phyloP scores from a whole-genome alignment of 1,139 yeast species.

The Yamadazyma pseudoaaseri region DNA sequence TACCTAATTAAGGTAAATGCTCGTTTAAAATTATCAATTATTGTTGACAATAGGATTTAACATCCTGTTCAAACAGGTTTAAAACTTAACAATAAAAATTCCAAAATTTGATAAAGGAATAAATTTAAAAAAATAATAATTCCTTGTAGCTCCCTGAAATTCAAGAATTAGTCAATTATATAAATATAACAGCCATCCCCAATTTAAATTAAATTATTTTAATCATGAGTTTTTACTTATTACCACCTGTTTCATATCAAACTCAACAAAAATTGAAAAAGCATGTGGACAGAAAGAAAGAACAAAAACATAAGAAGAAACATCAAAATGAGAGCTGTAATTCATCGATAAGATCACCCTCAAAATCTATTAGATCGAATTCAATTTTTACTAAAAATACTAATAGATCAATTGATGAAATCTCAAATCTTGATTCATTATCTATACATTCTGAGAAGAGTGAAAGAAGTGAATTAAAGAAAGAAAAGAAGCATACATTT shows the following conservation, averaged over 20 bases:
- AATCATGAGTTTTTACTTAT: constrained; percentile 31
- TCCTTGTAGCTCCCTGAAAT: background rate
- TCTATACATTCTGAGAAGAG: constrained; percentile 11
- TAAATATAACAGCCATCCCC: background rate
- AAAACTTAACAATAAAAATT: background rate
- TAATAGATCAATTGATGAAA: constrained; percentile 13
- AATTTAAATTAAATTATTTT: constrained; percentile 12
- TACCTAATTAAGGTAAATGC: background rate
- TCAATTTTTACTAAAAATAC: constrained; percentile 5
- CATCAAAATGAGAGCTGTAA: constrained; percentile 4
- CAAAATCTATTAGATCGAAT: constrained; percentile 7
- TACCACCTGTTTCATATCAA: constrained; percentile 32
- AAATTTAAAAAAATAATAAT: no score
- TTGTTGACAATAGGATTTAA: background rate
- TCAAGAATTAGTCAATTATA: no score
- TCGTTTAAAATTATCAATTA: background rate
- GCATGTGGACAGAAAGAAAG: constrained; percentile 16
- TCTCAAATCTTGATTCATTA: constrained; percentile 14
- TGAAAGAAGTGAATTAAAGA: constrained; percentile 1
- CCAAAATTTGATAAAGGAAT: background rate
- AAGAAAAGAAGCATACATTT: constrained; percentile 7
- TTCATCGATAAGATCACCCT: constrained; percentile 5
- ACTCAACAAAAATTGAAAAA: constrained; percentile 30
- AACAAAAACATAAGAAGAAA: constrained; percentile 1
- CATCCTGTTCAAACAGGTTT: background rate